A percentile compares a stretch with the other conserved stretches of the same genome.
phyloP scores from a whole-genome alignment of 148 eudicot genomes.

The Hydrangea macrophylla region DNA sequence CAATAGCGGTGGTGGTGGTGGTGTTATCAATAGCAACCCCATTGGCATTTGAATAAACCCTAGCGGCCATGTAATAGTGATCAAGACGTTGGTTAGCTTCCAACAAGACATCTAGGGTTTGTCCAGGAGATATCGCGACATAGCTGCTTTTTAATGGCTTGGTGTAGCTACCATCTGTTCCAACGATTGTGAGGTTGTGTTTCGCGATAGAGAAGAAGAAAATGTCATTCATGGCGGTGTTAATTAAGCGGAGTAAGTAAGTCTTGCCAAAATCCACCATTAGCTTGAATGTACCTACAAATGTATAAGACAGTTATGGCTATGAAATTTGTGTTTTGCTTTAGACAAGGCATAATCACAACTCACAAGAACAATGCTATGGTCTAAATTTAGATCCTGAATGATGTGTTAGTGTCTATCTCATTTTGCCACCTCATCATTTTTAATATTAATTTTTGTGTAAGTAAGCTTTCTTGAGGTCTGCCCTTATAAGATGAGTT shows the following conservation, averaged over 20 bases:
- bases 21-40: not conserved
- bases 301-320: no score
- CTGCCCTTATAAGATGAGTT: no score
- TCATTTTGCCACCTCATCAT: no score
- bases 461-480: no score
- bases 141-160: conserved; percentile 4
- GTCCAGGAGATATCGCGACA: conserved; percentile 11
- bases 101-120: conserved; percentile 11
- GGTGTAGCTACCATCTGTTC: conserved; percentile 10
- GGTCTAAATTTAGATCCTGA: no score
- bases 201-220: not conserved
- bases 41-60: not conserved
- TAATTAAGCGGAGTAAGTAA: conserved; percentile 3
- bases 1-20: conserved; percentile 12
- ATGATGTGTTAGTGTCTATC: no score
- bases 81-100: not conserved
- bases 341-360: no score
- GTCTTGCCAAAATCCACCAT: conserved; percentile 1
- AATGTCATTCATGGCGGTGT: not conserved
- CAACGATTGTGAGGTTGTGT: conserved; percentile 1
- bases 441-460: no score
- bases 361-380: no score
- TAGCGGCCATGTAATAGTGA: conserved; percentile 7
- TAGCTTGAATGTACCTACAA: conserved; percentile 11
- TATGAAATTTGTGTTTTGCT: no score